Conservation (phyloP, 2,329 filamentous ascomycete species). For the Sporothrix phasma region DNA sequence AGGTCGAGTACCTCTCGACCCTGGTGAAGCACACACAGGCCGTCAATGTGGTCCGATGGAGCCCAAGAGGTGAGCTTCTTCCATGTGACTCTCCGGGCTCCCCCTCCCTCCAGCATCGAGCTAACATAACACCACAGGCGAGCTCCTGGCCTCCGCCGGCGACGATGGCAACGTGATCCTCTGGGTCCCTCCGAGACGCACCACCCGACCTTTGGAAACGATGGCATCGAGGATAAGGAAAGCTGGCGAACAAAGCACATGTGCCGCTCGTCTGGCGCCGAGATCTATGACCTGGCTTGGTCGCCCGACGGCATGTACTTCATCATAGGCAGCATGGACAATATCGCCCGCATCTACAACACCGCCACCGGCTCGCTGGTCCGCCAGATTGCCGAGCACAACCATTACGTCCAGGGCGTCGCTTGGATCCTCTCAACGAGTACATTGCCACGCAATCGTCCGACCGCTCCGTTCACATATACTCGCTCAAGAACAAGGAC, state of each 20-base stretch:
- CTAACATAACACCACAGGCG: constrained; percentile 50
- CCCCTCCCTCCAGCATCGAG: too few species aligned
- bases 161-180: constrained; percentile 96
- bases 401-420: constrained; percentile 96
- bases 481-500: constrained; percentile 91
- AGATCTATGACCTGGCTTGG: constrained; percentile 98
- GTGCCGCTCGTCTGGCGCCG: constrained; percentile 87
- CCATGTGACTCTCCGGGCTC: too few species aligned
- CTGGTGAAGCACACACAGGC: constrained; percentile 90
- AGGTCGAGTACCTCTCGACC: constrained; percentile 84
- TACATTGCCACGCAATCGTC: constrained; percentile 98
- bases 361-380: constrained; percentile 61
- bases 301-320: constrained; percentile 95
- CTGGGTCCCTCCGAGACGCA: constrained; percentile 84
- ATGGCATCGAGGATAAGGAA: constrained; percentile 85
- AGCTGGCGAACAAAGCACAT: constrained; percentile 96
- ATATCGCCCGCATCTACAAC: constrained; percentile 94
- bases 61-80: constrained; percentile 63
- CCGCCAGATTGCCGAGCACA: constrained; percentile 92
- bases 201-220: constrained; percentile 64
- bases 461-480: constrained; percentile 95
- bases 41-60: constrained; percentile 95
- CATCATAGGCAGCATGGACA: constrained; percentile 99
- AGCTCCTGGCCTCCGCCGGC: constrained; percentile 86
- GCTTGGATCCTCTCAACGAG: constrained; percentile 96